A percentile compares a stretch with the other conserved stretches of the same genome.
phyloP scores from a whole-genome alignment of 352 stramenopile genomes.

The Pythium dissimile region DNA sequence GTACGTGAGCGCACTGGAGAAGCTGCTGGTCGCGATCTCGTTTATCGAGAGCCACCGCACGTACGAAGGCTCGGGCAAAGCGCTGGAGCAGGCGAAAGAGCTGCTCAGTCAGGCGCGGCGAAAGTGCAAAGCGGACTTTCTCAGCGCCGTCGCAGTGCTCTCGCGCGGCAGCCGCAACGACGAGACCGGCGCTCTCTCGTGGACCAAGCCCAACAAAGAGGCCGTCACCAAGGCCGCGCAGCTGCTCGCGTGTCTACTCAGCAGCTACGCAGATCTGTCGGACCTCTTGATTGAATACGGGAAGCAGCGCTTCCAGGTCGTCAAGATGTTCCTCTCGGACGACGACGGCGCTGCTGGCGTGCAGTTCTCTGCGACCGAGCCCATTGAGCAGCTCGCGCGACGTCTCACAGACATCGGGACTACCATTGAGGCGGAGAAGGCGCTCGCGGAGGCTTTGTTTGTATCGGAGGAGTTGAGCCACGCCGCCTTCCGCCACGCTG shows the following conservation, averaged over 20 bases:
- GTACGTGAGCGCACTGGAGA: constrained; percentile 61
- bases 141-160: constrained; percentile 61
- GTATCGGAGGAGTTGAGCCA: constrained; percentile 59
- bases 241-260: constrained; percentile 59
- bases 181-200: constrained; percentile 26
- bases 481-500: constrained; percentile 52
- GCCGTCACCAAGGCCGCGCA: constrained; percentile 53
- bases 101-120: constrained; percentile 53
- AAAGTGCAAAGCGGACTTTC: constrained; percentile 69
- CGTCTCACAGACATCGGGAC: constrained; percentile 46
- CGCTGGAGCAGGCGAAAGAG: constrained; percentile 61
- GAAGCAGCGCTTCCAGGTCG: constrained; percentile 63
- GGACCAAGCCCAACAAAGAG: constrained; percentile 44
- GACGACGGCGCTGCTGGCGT: constrained; percentile 23
- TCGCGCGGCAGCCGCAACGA: constrained; percentile 40
- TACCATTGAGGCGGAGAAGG: constrained; percentile 60
- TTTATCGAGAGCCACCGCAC: constrained; percentile 68
- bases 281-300: constrained; percentile 63
- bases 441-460: constrained; percentile 45
- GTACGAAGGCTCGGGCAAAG: constrained; percentile 74
- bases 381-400: constrained; percentile 32
- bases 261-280: constrained; percentile 41
- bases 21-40: constrained; percentile 58
- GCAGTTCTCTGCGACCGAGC: constrained; percentile 31
- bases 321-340: constrained; percentile 47